These are phyloP conservation scores for Serendipita sp. DNA, from an alignment of 768 basidiomycete genomes.

Conservation along the genomic window DNA sequence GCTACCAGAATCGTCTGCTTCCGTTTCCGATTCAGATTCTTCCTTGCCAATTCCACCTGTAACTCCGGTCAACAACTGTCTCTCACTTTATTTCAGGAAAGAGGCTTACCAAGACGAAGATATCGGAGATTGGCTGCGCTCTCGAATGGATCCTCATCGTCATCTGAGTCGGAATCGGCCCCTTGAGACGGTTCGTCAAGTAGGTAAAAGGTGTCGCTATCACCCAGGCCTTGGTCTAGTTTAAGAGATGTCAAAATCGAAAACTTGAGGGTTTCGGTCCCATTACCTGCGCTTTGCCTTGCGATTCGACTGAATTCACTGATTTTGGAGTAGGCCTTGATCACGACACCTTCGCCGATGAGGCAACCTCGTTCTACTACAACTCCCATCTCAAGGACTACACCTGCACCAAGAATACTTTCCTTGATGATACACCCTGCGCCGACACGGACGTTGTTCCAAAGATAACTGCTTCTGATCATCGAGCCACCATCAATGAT, in stretches of 20 bases:
- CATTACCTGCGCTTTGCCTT: conserved; percentile 24
- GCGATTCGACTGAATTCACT: conserved; percentile 60
- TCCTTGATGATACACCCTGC: conserved; percentile 54
- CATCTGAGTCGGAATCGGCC: conserved; percentile 31
- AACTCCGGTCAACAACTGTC: not conserved
- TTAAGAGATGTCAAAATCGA: conserved; percentile 43
- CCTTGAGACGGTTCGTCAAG: conserved; percentile 38
- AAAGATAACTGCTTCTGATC: conserved; percentile 67
- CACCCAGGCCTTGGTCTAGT: conserved; percentile 41
- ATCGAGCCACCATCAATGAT: conserved; percentile 53
- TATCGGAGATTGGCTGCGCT: conserved; percentile 49
- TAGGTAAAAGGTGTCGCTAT: conserved; percentile 19
- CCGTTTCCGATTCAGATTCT: conserved; percentile 19
- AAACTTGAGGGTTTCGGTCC: not conserved
- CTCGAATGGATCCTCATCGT: conserved; percentile 38
- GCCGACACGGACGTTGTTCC: conserved; percentile 60
- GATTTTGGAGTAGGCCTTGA: conserved; percentile 59
- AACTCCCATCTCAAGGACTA: conserved; percentile 51
- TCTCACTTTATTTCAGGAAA: not conserved
- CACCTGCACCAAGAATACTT: conserved; percentile 69
- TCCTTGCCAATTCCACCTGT: not conserved
- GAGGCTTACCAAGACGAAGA: conserved; percentile 53
- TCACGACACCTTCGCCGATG: conserved; percentile 61
- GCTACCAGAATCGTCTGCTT: conserved; percentile 13
- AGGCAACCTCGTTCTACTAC: conserved; percentile 61